Conservation (phyloP, 768 basidiomycete species). For the Harrya chromipes region DNA sequence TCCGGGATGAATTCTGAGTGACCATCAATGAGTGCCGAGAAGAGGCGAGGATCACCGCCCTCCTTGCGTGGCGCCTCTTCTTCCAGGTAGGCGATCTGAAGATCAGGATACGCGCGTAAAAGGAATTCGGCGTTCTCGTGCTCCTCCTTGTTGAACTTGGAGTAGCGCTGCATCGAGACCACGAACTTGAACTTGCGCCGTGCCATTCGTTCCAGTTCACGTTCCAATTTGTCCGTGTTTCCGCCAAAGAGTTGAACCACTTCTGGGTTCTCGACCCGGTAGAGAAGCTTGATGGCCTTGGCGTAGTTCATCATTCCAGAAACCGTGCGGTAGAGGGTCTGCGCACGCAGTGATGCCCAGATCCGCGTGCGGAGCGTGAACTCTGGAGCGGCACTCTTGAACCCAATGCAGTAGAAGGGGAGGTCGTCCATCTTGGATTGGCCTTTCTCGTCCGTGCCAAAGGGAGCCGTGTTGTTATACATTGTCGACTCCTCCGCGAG, state of each 20-base stretch:
- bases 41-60: slow-evolving; percentile 92
- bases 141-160: slow-evolving; percentile 99
- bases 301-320: slow-evolving; percentile 99
- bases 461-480: slow-evolving; percentile 75
- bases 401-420: slow-evolving; percentile 97
- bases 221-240: slow-evolving; percentile 94
- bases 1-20: slow-evolving; percentile 94
- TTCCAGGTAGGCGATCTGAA: slow-evolving; percentile 98
- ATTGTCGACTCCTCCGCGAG: slow-evolving; percentile 91
- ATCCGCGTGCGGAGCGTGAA: slow-evolving; percentile 98
- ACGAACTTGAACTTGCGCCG: slow-evolving; percentile 99
- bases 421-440: slow-evolving; percentile 85
- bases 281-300: slow-evolving; percentile 99
- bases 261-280: slow-evolving; percentile 99
- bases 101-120: slow-evolving; percentile 94
- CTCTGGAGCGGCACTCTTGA: slow-evolving; percentile 98
- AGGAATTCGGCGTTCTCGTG: slow-evolving; percentile 99
- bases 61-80: slow-evolving; percentile 94
- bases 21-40: slow-evolving; percentile 95
- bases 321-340: slow-evolving; percentile 97
- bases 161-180: slow-evolving; percentile 98
- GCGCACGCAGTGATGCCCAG: slow-evolving; percentile 98
- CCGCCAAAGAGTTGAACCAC: slow-evolving; percentile 97
- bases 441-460: slow-evolving; percentile 78
- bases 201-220: slow-evolving; percentile 96